A percentile compares a stretch with the other conserved stretches of the same genome.
These are phyloP conservation scores for Melastoma malabathricum DNA, from an alignment of 345 rosid species.

Conservation along the genomic window DNA sequence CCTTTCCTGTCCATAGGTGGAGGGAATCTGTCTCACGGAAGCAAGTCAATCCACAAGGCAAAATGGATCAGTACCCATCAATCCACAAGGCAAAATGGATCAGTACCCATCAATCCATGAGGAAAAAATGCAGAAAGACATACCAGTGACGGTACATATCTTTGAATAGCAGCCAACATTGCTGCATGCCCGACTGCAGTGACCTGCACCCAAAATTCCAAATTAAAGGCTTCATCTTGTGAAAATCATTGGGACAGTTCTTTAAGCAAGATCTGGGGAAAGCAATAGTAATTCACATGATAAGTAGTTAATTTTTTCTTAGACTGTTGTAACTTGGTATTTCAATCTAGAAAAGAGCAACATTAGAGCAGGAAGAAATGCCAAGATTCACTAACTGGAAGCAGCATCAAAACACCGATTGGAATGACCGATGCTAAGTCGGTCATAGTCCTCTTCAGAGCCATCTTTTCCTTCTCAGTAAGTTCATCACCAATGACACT, in stretches of 20 bases:
- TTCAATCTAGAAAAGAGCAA: too few relatives aligned
- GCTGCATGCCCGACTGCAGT: conserved; percentile 99
- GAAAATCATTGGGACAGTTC: too few relatives aligned
- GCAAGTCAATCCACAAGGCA: conserved; percentile 2
- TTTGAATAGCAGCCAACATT: conserved; percentile 89
- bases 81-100: conserved; percentile 4
- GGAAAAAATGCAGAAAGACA: conserved; percentile 2
- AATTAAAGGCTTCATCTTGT: too few relatives aligned
- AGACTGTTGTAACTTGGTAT: too few relatives aligned
- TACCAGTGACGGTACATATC: conserved; percentile 81
- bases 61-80: too few relatives aligned
- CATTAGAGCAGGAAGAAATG: too few relatives aligned
- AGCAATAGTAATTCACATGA: too few relatives aligned
- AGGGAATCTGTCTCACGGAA: conserved; percentile 51
- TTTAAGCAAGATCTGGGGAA: too few relatives aligned
- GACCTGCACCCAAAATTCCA: conserved; percentile 27
- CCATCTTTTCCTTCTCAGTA: conserved; percentile 75
- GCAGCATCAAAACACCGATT: conserved; percentile 88
- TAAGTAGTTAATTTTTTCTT: too few relatives aligned
- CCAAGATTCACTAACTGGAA: conserved; percentile 53
- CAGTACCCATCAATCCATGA: too few relatives aligned
- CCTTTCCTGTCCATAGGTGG: conserved; percentile 88
- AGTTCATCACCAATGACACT: conserved; percentile 72
- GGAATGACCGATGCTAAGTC: conserved; percentile 93
- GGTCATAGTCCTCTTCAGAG: conserved; percentile 65